Conservation (phyloP, 2,329 filamentous ascomycete genomes). For the Penicillium verrucosum region DNA sequence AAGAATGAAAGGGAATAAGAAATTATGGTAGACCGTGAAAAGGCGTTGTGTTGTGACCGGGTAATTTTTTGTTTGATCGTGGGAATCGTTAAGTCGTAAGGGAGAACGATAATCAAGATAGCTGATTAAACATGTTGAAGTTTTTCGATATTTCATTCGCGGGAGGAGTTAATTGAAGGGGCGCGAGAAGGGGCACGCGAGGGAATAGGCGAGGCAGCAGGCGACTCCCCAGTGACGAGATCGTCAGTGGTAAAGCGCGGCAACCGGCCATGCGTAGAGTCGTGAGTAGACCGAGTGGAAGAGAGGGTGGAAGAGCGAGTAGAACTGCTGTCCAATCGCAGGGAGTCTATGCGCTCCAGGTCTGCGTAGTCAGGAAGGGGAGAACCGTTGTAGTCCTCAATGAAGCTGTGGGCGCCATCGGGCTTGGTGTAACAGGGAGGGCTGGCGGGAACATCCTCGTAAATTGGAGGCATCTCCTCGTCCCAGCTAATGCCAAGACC, state of each 20-base stretch:
- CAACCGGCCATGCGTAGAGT: constrained; percentile 15
- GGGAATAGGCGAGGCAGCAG: constrained; percentile 16
- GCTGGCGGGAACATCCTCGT: constrained; percentile 85
- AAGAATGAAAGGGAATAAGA: background rate
- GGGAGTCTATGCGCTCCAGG: constrained; percentile 44
- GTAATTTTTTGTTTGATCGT: constrained; percentile 6
- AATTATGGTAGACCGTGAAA: background rate
- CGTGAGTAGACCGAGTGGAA: constrained; percentile 18
- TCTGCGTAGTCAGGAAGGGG: constrained; percentile 46
- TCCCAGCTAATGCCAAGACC: constrained; percentile 95
- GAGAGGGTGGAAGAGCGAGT: constrained; percentile 33
- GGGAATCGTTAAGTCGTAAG: constrained; percentile 6
- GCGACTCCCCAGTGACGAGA: constrained; percentile 22
- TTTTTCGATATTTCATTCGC: constrained; percentile 11
- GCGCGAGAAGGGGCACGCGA: constrained; percentile 20
- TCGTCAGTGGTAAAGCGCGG: constrained; percentile 36
- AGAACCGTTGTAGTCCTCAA: constrained; percentile 49
- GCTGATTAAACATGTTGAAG: background rate
- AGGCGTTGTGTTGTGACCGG: background rate
- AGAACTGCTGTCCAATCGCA: constrained; percentile 33
- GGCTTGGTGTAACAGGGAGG: constrained; percentile 66
- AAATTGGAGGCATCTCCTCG: constrained; percentile 89
- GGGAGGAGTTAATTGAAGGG: constrained; percentile 17
- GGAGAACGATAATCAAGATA: constrained; percentile 2
- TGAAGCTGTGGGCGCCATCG: constrained; percentile 38